Base-by-base conservation (phyloP, 176 grass and related monocot species). In the Bonia amplexicaulis region DNA sequence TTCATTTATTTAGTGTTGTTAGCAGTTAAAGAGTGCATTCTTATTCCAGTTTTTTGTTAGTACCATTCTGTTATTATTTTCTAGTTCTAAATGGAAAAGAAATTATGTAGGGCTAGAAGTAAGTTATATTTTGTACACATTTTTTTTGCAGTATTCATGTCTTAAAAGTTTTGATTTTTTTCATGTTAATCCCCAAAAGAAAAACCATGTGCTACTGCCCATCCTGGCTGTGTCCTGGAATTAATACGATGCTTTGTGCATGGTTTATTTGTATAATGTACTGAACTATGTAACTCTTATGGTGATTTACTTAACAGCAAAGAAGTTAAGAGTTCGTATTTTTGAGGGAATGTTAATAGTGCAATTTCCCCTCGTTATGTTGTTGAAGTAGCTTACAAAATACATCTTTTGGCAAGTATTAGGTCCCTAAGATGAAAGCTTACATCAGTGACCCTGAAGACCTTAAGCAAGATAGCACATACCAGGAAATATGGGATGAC, bases 361-460 rank as follows among this genome's bases (percentile, higher is more conserved):
- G 12, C 61, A n/a, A 33, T 25, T 80, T 83, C 39, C 51, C 5
- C 31, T 27, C 57, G 20, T 79, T 31, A 51, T 80, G 59, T 20
- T 82, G 71, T 89, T 63, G 26, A 82, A 86, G 40, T 84, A 69
- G 73, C 82, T 95, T 93, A 97, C 54, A 79, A 85, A 78, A 58
- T 91, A 58, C 79, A 88, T 90, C 83, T 91, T 95, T 93, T 87
- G 91, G 91, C 89, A 98, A 98, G 96, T 98, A 92, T 88, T 98
- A 98, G 96, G 96, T 98, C 87, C 96, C 96, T 84, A 98, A 98
- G 92, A 95, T 98, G 96, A 98, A 98, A 88, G 89, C 96, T 86
- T 98, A 98, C 82, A 93, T 98, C 73, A 92, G 93, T 83, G 96
- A 98, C 72, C 91, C 93, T 85, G 96, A 98, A 85, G 96, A 98